Base-by-base conservation (phyloP, 306 rosid genomes). In the Comarum palustre region DNA sequence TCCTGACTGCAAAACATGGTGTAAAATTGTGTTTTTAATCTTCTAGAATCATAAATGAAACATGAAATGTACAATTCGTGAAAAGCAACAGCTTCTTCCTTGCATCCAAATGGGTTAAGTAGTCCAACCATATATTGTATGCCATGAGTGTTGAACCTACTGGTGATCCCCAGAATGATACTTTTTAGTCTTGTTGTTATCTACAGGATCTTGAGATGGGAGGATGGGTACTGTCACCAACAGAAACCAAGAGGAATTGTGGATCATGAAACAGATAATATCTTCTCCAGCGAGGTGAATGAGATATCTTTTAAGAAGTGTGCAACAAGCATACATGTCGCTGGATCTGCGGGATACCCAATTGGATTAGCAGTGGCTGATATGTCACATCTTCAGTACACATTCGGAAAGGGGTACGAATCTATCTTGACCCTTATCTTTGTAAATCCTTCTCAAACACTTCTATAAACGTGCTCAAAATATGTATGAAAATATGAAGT, bases 121-220 rank as follows among this genome's bases (percentile, higher is more conserved):
- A 54, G 31, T 54, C 16, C 32, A 4, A 54, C 16, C 9, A 69
- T 65, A 0, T 8, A 65, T 14, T 51, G 15, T 25, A 45, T 73
- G 15, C 47, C 60, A 43, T 77, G 71, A 39, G 68, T 43, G n/a
- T 15, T 34, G 32, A 73, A 62, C 50, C 78, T 75, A 15, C 42
- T 73, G 29, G n/a, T 22, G 55, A 75, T 67, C 66, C 69, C 43
- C 67, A 15, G 27, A 50, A 54, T 85, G 43, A 84, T 80, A 68
- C 59, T 29, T 27, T 10, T 29, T 77, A 34, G 25, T 66, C 34
- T 77, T 41, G 59, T 52, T 19, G 36, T 73, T 75, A 46, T 73
- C 73, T 67, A 2, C 80, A 94, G 98, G 91, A 86, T 84, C 69
- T 88, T 94, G 91, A 76, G 84, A 24, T 94, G 92, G 94, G 98